Base-by-base conservation (phyloP, 306 rosid species). In the Glycyrrhiza uralensis region DNA sequence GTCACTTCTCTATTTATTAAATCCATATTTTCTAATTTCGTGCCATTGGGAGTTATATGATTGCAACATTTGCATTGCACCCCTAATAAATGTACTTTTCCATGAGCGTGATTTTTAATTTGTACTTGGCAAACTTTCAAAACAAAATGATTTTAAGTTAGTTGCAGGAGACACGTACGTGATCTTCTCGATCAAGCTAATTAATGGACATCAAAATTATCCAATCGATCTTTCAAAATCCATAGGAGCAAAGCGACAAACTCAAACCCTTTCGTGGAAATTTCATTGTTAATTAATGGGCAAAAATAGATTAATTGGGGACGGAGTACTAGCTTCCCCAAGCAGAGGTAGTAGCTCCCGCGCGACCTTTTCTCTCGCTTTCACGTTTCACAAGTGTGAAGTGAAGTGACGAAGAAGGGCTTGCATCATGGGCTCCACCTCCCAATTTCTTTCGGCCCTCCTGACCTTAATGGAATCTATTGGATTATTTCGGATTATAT, bases 341-440 rank as follows among this genome's bases (percentile, higher is more conserved):
- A 18, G n/a, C n/a, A n/a, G n/a, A n/a, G n/a, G n/a, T n/a, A n/a
- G n/a, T n/a, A n/a, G 22, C 44, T 62, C 67, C 46, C 71, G 67
- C 66, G n/a, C n/a, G n/a, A n/a, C n/a, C 44, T 74, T n/a, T 2
- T 66, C 32, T 29, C 56, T 26, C 50, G 38, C 47, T 60, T 17
- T 76, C 42, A 12, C 24, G 55, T 28, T 55, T 55, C n/a, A 55
- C n/a, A 57, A 71, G 30, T 57, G 56, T 11, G 33, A 57, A 69
- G 56, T 17, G 33, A 64, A 69, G 68, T 57, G 85, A 66, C 33
- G 32, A 74, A 50, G 23, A 74, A 50, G 45, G 71, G 69, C 76
- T 70, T 55, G 66, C 62, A 78, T 66, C 32, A 26, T 18, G 77
- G 87, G 85, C 71, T 38, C 79, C 82, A 66, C 17, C 22, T 22